These are phyloP conservation scores for Tricholoma hemisulphureum DNA, from an alignment of 768 basidiomycete species.

Conservation along the genomic window DNA sequence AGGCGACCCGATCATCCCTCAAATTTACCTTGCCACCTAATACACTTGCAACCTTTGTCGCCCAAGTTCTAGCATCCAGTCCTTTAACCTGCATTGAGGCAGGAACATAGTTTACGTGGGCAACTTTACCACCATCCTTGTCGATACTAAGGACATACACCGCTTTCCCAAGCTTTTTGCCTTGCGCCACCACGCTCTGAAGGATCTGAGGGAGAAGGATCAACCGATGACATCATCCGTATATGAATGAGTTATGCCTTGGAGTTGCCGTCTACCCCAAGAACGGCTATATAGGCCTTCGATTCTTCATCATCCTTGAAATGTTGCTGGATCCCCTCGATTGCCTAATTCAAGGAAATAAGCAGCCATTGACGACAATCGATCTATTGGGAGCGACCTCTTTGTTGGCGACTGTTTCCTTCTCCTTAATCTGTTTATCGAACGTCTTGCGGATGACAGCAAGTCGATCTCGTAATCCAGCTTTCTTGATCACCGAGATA, in stretches of 20 bases:
- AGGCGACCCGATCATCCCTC: neutral
- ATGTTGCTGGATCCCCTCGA: conserved; percentile 65
- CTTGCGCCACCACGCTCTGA: conserved; percentile 70
- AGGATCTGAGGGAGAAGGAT: conserved; percentile 51
- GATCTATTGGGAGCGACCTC: conserved; percentile 45
- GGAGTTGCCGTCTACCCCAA: conserved; percentile 81
- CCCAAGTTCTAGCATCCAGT: conserved; percentile 88
- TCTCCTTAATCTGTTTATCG: conserved; percentile 83
- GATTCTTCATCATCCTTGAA: conserved; percentile 78
- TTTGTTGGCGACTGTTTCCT: conserved; percentile 73
- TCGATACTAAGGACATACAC: conserved; percentile 89
- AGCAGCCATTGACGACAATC: neutral
- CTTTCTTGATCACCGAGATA: conserved; percentile 84
- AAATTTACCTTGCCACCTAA: conserved; percentile 84
- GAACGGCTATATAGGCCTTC: conserved; percentile 62
- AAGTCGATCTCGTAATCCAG: conserved; percentile 73
- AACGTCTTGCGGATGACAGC: conserved; percentile 73
- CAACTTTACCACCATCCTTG: conserved; percentile 64
- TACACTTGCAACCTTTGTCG: conserved; percentile 68
- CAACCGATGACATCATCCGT: neutral
- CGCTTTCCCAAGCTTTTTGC: conserved; percentile 79
- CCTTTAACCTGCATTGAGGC: conserved; percentile 56
- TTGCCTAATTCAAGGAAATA: conserved; percentile 46
- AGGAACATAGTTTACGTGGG: conserved; percentile 82
- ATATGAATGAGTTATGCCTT: conserved; percentile 54